A percentile compares a stretch with the other conserved stretches of the same genome.
Conservation (phyloP, 2,329 filamentous ascomycete species). For the Macrophomina pseudophaseolina region DNA sequence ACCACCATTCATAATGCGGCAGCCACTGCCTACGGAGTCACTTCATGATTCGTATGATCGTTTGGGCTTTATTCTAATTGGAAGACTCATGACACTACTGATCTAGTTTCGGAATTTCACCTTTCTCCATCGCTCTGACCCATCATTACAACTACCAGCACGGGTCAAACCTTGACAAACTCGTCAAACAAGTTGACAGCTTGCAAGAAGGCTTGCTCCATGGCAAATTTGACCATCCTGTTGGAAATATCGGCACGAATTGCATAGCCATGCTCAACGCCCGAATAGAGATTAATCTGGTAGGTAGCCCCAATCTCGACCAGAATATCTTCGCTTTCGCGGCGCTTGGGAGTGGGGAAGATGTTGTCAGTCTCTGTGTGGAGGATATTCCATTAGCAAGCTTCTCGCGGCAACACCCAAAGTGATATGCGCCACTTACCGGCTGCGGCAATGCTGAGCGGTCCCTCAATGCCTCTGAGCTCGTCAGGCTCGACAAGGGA, state of each 20-base stretch:
- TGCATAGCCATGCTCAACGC: slow-evolving; percentile 75
- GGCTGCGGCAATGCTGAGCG: slow-evolving; percentile 67
- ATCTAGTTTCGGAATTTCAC: background rate
- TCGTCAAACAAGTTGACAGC: slow-evolving; percentile 78
- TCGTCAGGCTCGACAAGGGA: slow-evolving; percentile 71
- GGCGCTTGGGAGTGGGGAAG: slow-evolving; percentile 62
- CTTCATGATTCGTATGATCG: background rate
- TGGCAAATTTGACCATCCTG: slow-evolving; percentile 68
- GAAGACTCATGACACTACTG: background rate
- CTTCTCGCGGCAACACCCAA: background rate
- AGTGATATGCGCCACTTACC: slow-evolving; percentile 42
- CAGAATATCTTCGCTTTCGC: slow-evolving; percentile 65
- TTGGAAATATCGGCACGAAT: slow-evolving; percentile 68
- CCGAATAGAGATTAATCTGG: slow-evolving; percentile 77
- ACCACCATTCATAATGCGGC: too few species aligned
- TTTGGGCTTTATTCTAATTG: background rate
- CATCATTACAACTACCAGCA: background rate
- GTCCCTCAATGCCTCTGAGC: slow-evolving; percentile 60
- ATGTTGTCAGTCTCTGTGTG: slow-evolving; percentile 61
- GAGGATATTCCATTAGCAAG: background rate
- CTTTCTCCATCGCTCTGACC: background rate
- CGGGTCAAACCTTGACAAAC: slow-evolving; percentile 51
- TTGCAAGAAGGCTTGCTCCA: slow-evolving; percentile 81
- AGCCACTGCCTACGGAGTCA: too few species aligned
- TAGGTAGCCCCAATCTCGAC: slow-evolving; percentile 62